Conservation (phyloP, 805 yeast species). For the Pichia cephalocereana region DNA sequence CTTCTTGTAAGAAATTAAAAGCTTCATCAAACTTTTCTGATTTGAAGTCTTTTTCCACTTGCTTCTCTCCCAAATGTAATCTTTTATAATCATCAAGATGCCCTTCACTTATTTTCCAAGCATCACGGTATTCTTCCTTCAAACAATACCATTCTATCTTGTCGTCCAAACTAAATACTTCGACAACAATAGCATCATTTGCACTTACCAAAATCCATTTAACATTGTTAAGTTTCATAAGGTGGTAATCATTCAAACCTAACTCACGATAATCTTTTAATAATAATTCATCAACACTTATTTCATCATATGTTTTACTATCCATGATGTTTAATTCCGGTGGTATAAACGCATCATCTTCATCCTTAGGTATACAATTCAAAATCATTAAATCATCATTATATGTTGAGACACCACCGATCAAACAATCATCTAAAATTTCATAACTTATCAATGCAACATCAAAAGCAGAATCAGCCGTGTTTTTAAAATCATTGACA, state of each 20-base stretch:
- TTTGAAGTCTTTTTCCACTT: constrained; percentile 36
- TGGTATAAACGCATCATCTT: constrained; percentile 22
- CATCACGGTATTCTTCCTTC: constrained; percentile 45
- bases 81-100: constrained; percentile 43
- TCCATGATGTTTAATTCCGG: constrained; percentile 75
- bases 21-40: constrained; percentile 48
- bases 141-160: constrained; percentile 64
- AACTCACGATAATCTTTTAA: constrained; percentile 46
- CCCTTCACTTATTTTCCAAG: constrained; percentile 69
- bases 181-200: constrained; percentile 68
- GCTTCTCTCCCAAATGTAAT: constrained; percentile 50
- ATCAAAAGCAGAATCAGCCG: background rate
- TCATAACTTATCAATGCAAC: constrained; percentile 11
- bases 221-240: constrained; percentile 22
- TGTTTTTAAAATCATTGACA: background rate
- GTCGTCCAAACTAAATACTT: constrained; percentile 62
- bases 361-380: constrained; percentile 34
- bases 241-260: constrained; percentile 73
- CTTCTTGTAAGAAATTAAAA: constrained; percentile 36
- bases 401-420: constrained; percentile 74
- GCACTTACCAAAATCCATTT: constrained; percentile 69
- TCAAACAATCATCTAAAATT: constrained; percentile 39
- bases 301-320: constrained; percentile 57
- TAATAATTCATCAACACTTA: constrained; percentile 70
- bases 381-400: constrained; percentile 57